Evolutionary conservation across 2,329 filamentous ascomycete species (phyloP).

Genomic region (Dothistroma septosporum): DNA sequence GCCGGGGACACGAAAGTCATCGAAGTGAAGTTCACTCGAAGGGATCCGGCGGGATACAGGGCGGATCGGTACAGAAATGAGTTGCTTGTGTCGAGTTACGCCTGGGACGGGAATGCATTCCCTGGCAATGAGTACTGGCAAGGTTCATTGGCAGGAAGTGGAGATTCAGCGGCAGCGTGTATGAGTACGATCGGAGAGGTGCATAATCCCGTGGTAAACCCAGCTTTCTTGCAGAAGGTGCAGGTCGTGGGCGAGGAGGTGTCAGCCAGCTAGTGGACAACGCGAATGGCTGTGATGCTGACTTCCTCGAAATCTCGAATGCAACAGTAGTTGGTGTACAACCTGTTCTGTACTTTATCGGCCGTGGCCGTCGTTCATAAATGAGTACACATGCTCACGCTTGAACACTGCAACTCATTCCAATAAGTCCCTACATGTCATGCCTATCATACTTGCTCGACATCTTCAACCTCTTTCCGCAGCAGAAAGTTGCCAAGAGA

Average conservation of each 20-base stretch:
- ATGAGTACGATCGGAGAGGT: slow-evolving; percentile 34
- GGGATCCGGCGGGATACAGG: slow-evolving; percentile 31
- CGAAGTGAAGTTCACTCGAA: slow-evolving; percentile 27
- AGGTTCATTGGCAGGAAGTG: slow-evolving; percentile 25
- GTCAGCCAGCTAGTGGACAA: too few relatives aligned
- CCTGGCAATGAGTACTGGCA: slow-evolving; percentile 36
- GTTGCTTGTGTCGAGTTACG: slow-evolving; percentile 33
- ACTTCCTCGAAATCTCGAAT: too few relatives aligned
- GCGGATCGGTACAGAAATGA: slow-evolving; percentile 9
- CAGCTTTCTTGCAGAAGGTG: not conserved
- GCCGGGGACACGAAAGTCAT: slow-evolving; percentile 19
- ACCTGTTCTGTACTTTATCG: too few relatives aligned
- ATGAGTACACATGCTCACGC: not conserved
- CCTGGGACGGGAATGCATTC: slow-evolving; percentile 36
- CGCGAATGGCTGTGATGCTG: too few relatives aligned
- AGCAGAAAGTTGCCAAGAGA: slow-evolving; percentile 36
- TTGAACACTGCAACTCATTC: not conserved
- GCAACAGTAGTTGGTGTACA: too few relatives aligned
- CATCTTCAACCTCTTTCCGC: slow-evolving; percentile 10
- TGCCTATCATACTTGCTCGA: slow-evolving; percentile 11
- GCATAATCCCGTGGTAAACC: slow-evolving; percentile 34
- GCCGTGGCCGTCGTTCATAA: not conserved
- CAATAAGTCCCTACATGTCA: slow-evolving; percentile 5
- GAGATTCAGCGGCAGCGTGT: slow-evolving; percentile 35
- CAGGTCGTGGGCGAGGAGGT: too few relatives aligned